Evolutionary conservation across 441 rosid species (phyloP), one percentile per base, ranked within the genome.

Genomic region (Gossypium laxum): DNA sequence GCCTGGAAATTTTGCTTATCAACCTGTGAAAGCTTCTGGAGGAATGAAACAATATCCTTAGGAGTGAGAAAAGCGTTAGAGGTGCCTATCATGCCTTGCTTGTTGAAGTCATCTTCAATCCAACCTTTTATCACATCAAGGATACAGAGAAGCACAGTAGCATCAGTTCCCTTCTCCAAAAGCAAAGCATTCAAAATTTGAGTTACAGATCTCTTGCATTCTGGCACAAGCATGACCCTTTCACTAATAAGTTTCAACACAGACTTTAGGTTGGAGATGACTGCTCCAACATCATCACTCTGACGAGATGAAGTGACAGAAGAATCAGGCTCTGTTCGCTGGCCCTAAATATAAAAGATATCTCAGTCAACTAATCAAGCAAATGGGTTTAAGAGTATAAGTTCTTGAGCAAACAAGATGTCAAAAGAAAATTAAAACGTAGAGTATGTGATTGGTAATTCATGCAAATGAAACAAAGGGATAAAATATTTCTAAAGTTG

Each of bases 221-320:
- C 99, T 0, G 81, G 78, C 72, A 86, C 83, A 71, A 82, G 81
- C 99, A 95, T 92, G 79, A 89, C 96, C 78, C 84, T 89, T 76
- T 91, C 98, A 74, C 82, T 85, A 61, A 91, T 85, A 82, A 95
- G 94, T 82, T 86, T 88, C 86, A 95, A 73, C 62, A 88, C 92
- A 65, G 92, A 83, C 74, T 92, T 89, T 70, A 95, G 77, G 80
- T 89, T 91, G 58, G 87, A 83, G 75, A 87, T 85, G 78, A 92
- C 96, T 6, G 82, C 86, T 79, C 95, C 98, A 81, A 84, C 77
- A 80, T 92, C 99, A 78, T 89, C 87, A 79, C 83, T 90, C 80
- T 88, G 97, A 78, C 89, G 93, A 66, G 99, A 88, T 72, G 94
- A 84, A 72, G 96, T 89, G 58, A 88, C 94, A 18, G 98, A 90